A percentile compares a stretch with the other conserved stretches of the same genome.
Evolutionary conservation across 305 asterid species (phyloP).

Genomic region (Fraxinus sp.): DNA sequence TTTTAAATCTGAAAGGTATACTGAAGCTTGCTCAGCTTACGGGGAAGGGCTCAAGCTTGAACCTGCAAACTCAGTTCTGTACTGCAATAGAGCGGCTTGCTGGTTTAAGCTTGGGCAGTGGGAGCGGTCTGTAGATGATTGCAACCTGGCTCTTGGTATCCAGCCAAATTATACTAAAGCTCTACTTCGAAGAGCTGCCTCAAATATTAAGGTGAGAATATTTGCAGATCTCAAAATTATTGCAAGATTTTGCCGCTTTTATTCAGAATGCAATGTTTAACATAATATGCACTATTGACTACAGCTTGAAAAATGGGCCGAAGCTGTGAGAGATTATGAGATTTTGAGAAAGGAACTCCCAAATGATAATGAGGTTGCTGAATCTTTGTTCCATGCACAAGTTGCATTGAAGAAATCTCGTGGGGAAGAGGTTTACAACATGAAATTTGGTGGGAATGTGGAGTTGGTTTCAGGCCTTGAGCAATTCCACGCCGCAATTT

Average conservation of each 20-base stretch:
- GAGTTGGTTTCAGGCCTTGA: slow-evolving; percentile 62
- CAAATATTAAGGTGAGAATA: slow-evolving; percentile 57
- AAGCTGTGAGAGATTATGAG: slow-evolving; percentile 80
- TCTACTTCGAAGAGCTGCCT: slow-evolving; percentile 79
- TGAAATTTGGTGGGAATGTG: slow-evolving; percentile 81
- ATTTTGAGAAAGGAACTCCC: slow-evolving; percentile 65
- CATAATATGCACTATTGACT: slow-evolving; percentile 12
- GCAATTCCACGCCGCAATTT: slow-evolving; percentile 69
- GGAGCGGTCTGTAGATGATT: slow-evolving; percentile 75
- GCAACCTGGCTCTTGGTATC: slow-evolving; percentile 71
- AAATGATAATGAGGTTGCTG: slow-evolving; percentile 65
- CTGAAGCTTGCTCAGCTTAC: slow-evolving; percentile 93
- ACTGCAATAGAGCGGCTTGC: slow-evolving; percentile 95
- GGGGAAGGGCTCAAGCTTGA: slow-evolving; percentile 77
- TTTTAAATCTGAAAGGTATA: slow-evolving; percentile 74
- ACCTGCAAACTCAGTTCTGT: slow-evolving; percentile 76
- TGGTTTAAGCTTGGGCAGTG: slow-evolving; percentile 80
- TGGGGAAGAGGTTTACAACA: slow-evolving; percentile 68
- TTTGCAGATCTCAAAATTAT: neutral
- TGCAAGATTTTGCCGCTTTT: neutral
- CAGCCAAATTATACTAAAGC: slow-evolving; percentile 86
- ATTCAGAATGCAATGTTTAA: slow-evolving; percentile 9
- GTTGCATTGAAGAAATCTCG: slow-evolving; percentile 66
- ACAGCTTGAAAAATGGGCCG: slow-evolving; percentile 86
- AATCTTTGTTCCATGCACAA: slow-evolving; percentile 62